Conservation (phyloP, 2,329 filamentous ascomycete species). For the Endoconidiophora laricicola region DNA sequence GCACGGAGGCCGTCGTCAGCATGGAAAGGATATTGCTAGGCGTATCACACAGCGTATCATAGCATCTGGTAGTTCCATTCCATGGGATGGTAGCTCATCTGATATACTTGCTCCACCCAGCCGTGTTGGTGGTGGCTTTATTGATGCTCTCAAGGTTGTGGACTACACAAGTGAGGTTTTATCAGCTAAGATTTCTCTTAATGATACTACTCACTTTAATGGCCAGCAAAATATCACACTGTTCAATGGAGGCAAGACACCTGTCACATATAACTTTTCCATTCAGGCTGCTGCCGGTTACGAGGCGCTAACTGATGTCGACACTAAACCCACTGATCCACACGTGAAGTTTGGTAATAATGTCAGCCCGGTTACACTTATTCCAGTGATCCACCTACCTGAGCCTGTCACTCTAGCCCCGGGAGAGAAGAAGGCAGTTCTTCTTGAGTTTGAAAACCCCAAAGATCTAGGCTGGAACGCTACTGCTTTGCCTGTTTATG, state of each 20-base stretch:
- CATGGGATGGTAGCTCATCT: conserved; percentile 16
- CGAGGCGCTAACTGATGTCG: conserved; percentile 18
- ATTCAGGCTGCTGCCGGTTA: conserved; percentile 26
- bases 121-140: conserved; percentile 30
- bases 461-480: conserved; percentile 15
- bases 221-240: conserved; percentile 22
- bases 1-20: conserved; percentile 25
- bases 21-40: not conserved
- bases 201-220: conserved; percentile 30
- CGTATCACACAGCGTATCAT: conserved; percentile 3
- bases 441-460: conserved; percentile 14
- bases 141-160: conserved; percentile 29
- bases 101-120: conserved; percentile 9
- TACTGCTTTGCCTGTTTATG: conserved; percentile 25
- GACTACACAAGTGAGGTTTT: conserved; percentile 23
- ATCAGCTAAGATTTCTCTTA: conserved; percentile 30
- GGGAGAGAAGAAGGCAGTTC: conserved; percentile 16
- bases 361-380: conserved; percentile 1
- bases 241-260: conserved; percentile 26
- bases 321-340: conserved; percentile 1
- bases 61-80: not conserved
- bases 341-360: conserved; percentile 4
- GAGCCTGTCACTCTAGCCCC: conserved; percentile 16
- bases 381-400: conserved; percentile 8
- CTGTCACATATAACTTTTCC: conserved; percentile 25